A percentile compares a stretch with the other conserved stretches of the same genome.
phyloP scores from a whole-genome alignment of 805 yeast species.

The Saccharomycopsis malanga region DNA sequence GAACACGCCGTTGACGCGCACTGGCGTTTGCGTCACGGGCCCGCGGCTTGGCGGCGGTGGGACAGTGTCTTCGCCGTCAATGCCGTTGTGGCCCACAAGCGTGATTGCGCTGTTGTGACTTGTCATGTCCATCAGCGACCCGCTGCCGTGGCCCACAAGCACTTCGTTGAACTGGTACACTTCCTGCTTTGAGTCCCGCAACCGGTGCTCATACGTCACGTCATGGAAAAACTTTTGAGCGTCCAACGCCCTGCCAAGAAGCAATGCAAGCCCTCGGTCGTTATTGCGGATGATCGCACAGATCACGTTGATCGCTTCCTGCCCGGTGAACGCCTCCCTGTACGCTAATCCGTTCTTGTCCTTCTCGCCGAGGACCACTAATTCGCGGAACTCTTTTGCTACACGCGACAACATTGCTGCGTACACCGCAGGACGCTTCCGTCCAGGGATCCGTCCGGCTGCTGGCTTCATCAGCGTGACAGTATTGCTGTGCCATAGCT shows the following conservation, averaged over 20 bases:
- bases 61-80: constrained; percentile 10
- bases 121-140: constrained; percentile 20
- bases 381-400: constrained; percentile 67
- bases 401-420: constrained; percentile 87
- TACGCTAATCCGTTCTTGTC: constrained; percentile 88
- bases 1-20: constrained; percentile 77
- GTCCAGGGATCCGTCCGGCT: background rate
- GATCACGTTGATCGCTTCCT: constrained; percentile 88
- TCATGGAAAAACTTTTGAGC: constrained; percentile 94
- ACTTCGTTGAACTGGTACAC: constrained; percentile 75
- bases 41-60: background rate
- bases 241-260: constrained; percentile 86
- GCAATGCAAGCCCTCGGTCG: constrained; percentile 82
- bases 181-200: constrained; percentile 81
- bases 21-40: constrained; percentile 3
- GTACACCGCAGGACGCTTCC: constrained; percentile 41
- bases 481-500: background rate
- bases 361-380: constrained; percentile 64
- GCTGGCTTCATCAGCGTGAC: background rate
- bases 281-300: constrained; percentile 80
- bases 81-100: constrained; percentile 18
- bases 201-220: constrained; percentile 88
- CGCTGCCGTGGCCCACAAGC: constrained; percentile 36
- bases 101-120: constrained; percentile 14
- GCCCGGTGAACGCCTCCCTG: constrained; percentile 89